Conservation (phyloP, 257 asterid genomes). For the Mitragyna speciosa region DNA sequence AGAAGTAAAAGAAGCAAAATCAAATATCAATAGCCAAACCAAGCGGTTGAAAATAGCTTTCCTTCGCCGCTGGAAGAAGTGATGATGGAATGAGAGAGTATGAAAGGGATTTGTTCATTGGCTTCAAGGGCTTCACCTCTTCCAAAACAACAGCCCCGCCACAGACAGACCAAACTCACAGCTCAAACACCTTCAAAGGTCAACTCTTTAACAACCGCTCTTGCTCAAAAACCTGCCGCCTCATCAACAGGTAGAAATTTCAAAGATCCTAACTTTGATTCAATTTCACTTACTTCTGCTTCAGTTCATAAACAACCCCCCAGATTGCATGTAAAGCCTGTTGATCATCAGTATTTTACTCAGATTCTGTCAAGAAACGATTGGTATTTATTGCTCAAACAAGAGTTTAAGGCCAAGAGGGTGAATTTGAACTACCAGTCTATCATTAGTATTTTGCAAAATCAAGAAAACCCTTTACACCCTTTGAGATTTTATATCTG, state of each 20-base stretch:
- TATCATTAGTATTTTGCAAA: conserved; percentile 67
- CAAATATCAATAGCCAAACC: too few species aligned
- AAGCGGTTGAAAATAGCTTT: background rate
- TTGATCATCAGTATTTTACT: conserved; percentile 53
- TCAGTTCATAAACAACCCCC: background rate
- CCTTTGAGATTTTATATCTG: conserved; percentile 71
- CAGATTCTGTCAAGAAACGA: conserved; percentile 69
- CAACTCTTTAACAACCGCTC: conserved; percentile 20
- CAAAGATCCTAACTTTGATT: conserved; percentile 28
- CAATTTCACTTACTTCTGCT: conserved; percentile 30
- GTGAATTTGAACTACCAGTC: conserved; percentile 39
- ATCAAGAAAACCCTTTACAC: conserved; percentile 64
- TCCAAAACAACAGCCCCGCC: conserved; percentile 23
- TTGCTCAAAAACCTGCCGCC: conserved; percentile 17
- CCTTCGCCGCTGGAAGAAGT: background rate
- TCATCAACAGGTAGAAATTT: conserved; percentile 44
- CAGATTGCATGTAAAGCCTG: conserved; percentile 28
- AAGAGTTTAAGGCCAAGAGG: conserved; percentile 54
- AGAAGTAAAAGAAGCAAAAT: background rate
- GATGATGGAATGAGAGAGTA: conserved; percentile 29
- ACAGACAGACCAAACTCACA: conserved; percentile 22
- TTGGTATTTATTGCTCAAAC: conserved; percentile 74
- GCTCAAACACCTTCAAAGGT: conserved; percentile 25
- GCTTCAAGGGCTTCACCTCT: conserved; percentile 60
- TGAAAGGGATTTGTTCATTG: conserved; percentile 66